These are phyloP conservation scores for Babesia sp. DNA, from an alignment of 169 alveolate genomes.

Conservation along the genomic window DNA sequence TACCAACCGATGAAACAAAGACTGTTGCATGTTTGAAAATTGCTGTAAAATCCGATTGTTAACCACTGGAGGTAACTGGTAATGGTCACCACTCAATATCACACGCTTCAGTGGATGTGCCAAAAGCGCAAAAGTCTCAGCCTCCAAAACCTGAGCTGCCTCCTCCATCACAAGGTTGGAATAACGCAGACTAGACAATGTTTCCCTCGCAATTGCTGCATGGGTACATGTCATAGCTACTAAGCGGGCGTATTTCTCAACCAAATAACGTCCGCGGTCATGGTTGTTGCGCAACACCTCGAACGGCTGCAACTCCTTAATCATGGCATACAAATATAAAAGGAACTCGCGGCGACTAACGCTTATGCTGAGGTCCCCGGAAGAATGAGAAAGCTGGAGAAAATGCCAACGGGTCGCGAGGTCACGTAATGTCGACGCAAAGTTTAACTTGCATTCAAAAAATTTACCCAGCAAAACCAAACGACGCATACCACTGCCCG, in stretches of 20 bases:
- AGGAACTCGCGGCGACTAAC: conserved; percentile 48
- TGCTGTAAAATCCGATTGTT: conserved; percentile 79
- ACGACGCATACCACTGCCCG: not conserved
- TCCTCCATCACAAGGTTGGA: conserved; percentile 87
- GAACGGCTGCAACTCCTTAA: conserved; percentile 87
- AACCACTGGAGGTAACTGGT: conserved; percentile 92
- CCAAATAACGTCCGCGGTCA: conserved; percentile 89
- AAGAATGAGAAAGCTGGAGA: conserved; percentile 34
- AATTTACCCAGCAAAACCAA: conserved; percentile 20
- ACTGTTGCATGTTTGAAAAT: conserved; percentile 83
- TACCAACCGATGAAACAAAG: conserved; percentile 80
- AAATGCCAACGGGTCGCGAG: conserved; percentile 19
- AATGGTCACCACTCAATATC: conserved; percentile 90
- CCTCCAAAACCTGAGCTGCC: conserved; percentile 87
- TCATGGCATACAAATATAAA: conserved; percentile 57
- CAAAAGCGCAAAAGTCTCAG: conserved; percentile 90
- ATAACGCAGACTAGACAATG: conserved; percentile 76
- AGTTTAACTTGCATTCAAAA: conserved; percentile 23
- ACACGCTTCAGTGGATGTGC: conserved; percentile 84
- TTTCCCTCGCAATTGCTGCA: conserved; percentile 89
- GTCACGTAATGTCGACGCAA: conserved; percentile 24
- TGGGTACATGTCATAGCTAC: conserved; percentile 95
- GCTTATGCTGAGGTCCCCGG: not conserved
- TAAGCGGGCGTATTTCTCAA: conserved; percentile 88
- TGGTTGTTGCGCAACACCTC: conserved; percentile 88